Evolutionary conservation across 1,284 basidiomycete species (phyloP), one percentile per base, ranked within the genome.

Genomic region (Salmacisia buchloeana): DNA sequence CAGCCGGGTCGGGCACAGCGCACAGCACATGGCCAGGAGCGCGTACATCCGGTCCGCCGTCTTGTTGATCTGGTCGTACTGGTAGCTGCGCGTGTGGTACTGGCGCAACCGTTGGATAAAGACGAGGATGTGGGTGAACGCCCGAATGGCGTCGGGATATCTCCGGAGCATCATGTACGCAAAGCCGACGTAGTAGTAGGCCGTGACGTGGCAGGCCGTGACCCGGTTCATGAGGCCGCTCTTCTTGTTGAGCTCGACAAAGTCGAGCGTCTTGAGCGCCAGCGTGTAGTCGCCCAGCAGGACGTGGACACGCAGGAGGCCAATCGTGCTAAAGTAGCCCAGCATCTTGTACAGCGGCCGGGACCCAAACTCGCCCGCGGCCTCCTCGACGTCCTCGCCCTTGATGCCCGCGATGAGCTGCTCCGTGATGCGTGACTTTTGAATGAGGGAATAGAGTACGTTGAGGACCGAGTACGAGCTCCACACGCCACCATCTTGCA

Each of bases 1-100:
- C 62, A 94, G 82, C 59, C 81, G 92, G 88, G 35, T 82, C 10
- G 94, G 94, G 27, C 92, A 92, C 12, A 97, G 85, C 0, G 91
- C 90, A 73, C 92, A 90, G 82, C 92, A 94, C 69, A 97, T 88
- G 7, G 93, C 91, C 69, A 97, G 89, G 23, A 98, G 82, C 3
- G 93, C 92, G 79, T 97, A 96, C 94, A 97, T 98, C 59, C 94
- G 84, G 80, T 98, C 94, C 9, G 91, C 93, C 31, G 90, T 93
- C 84, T 97, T 97, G 84, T 89, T 93, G 82, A 98, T 96, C 83
- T 94, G 92, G 76, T 97, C 94, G 77, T 96, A 96, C 81, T 97
- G 93, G 80, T 96, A 96, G 78, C 89, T 91, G 68, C 93, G 84
- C 5, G 92, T 96, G 83, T 97, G 93, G 82, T 96, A 97, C 80